A percentile compares a stretch with the other conserved stretches of the same genome.
Evolutionary conservation across 73 alveolate genomes (phyloP).

Genomic region (Paramecium tetraurelia): DNA sequence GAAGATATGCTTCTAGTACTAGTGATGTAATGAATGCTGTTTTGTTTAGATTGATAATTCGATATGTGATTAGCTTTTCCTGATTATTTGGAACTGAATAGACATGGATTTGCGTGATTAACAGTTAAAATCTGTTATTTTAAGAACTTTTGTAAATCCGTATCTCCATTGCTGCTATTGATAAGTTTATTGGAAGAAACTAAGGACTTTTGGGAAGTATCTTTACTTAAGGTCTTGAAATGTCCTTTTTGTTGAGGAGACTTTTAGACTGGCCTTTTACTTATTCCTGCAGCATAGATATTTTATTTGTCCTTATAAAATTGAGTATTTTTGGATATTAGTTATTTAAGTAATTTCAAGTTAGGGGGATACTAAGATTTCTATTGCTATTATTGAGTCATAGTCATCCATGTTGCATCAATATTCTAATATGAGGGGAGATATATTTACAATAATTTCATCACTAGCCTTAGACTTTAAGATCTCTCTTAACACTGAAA

Average conservation of each 20-base stretch:
- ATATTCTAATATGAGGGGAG: background rate
- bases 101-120: background rate
- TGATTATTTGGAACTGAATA: background rate
- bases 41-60: background rate
- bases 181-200: background rate
- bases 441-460: background rate
- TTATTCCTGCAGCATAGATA: background rate
- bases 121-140: background rate
- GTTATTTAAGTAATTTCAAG: background rate
- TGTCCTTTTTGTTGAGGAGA: background rate
- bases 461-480: background rate
- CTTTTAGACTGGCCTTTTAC: background rate
- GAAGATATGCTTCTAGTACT: constrained; percentile 47
- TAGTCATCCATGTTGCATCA: constrained; percentile 40
- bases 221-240: background rate
- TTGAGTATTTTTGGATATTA: constrained; percentile 18
- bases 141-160: background rate
- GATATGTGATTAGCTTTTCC: background rate
- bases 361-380: background rate
- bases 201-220: background rate
- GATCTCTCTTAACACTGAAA: background rate
- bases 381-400: constrained; percentile 7
- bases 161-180: background rate
- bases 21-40: background rate
- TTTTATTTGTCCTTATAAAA: background rate